Evolutionary conservation across 805 yeast species (phyloP).

Genomic region (Vanderwaltozyma polyspora): DNA sequence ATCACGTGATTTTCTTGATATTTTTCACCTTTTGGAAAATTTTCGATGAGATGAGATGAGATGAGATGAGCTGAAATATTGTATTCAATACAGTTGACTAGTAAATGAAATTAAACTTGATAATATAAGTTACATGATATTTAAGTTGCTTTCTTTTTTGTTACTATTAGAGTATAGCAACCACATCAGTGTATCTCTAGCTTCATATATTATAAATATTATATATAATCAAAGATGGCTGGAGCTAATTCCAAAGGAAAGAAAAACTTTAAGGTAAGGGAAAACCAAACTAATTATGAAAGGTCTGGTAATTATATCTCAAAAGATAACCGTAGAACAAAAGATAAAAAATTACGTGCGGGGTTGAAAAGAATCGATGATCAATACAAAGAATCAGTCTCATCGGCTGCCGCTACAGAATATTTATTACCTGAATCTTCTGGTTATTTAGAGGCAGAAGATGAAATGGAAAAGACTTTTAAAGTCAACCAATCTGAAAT

Average conservation of each 20-base stretch:
- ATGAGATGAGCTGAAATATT: constrained; percentile 1
- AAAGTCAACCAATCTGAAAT: constrained; percentile 78
- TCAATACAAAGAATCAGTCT: constrained; percentile 67
- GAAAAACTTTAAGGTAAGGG: constrained; percentile 10
- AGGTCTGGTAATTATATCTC: constrained; percentile 13
- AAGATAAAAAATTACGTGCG: constrained; percentile 52
- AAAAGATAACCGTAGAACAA: constrained; percentile 12
- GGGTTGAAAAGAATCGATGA: constrained; percentile 57
- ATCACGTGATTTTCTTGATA: no score
- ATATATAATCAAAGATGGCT: no score
- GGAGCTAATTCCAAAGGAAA: not conserved
- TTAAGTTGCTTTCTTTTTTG: no score
- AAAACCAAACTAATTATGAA: constrained; percentile 25
- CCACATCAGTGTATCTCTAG: no score
- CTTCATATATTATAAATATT: no score
- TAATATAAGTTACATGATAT: no score
- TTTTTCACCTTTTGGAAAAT: not conserved
- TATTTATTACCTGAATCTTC: constrained; percentile 70
- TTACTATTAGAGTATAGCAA: no score
- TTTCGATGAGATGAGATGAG: constrained; percentile 4
- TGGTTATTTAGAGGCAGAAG: constrained; percentile 87
- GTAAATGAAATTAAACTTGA: no score
- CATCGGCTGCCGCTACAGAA: constrained; percentile 78
- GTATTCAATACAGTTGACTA: no score
- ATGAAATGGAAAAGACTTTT: constrained; percentile 82